These are phyloP conservation scores for Lecanosticta acicola DNA, from an alignment of 2,329 filamentous ascomycete genomes.

Conservation along the genomic window DNA sequence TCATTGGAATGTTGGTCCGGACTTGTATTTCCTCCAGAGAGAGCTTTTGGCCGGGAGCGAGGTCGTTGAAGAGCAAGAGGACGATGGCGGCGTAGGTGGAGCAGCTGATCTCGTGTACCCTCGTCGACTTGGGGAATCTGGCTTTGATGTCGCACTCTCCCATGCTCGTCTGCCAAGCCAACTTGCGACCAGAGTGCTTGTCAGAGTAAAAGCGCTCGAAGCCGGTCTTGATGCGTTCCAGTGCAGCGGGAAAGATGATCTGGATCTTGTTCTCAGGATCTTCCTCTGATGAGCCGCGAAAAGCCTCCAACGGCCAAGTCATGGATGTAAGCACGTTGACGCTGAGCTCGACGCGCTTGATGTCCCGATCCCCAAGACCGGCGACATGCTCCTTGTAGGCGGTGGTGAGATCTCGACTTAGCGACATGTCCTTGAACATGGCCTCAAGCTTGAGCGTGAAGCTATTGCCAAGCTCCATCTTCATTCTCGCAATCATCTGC, in stretches of 20 bases:
- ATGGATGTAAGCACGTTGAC: slow-evolving; percentile 87
- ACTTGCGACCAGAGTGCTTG: slow-evolving; percentile 78
- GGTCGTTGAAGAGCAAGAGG: slow-evolving; percentile 80
- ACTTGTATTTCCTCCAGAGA: slow-evolving; percentile 75
- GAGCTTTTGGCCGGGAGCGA: slow-evolving; percentile 48
- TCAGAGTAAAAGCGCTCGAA: slow-evolving; percentile 85
- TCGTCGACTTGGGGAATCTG: slow-evolving; percentile 63
- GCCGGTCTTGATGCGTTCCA: slow-evolving; percentile 70
- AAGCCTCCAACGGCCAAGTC: slow-evolving; percentile 88
- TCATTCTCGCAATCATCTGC: slow-evolving; percentile 94
- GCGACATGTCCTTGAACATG: slow-evolving; percentile 95
- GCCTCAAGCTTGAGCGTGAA: slow-evolving; percentile 91
- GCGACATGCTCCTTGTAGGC: slow-evolving; percentile 68
- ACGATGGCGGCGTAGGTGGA: slow-evolving; percentile 91
- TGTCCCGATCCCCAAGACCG: slow-evolving; percentile 51
- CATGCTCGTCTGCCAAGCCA: slow-evolving; percentile 74
- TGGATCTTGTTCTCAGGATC: slow-evolving; percentile 46
- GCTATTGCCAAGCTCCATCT: slow-evolving; percentile 88
- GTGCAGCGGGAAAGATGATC: slow-evolving; percentile 69
- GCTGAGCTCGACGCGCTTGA: slow-evolving; percentile 67
- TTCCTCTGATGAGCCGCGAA: slow-evolving; percentile 55
- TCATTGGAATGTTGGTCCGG: slow-evolving; percentile 68
- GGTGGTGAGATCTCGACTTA: slow-evolving; percentile 74
- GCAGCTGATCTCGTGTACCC: slow-evolving; percentile 75
- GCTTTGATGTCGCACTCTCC: slow-evolving; percentile 85